Conservation (phyloP, 345 rosid species). For the Angophora floribunda region DNA sequence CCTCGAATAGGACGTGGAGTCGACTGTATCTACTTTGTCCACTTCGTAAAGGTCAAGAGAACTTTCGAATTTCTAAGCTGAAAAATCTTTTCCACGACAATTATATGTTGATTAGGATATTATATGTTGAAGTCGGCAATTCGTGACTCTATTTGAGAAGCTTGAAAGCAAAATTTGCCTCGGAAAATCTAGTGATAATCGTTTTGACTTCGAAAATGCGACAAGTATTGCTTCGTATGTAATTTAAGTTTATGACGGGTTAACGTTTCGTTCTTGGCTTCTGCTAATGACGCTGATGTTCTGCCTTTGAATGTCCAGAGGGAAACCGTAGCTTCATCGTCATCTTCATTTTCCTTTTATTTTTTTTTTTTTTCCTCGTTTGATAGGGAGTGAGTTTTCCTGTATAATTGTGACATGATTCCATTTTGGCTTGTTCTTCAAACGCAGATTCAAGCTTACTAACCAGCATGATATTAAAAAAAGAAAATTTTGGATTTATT, state of each 20-base stretch:
- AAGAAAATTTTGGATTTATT: background rate
- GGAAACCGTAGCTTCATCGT: background rate
- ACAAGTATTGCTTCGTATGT: background rate
- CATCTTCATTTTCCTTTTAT: background rate
- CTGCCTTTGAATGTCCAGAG: background rate
- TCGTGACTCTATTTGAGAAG: background rate
- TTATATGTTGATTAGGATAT: background rate
- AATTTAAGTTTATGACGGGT: background rate
- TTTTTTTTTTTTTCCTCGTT: background rate
- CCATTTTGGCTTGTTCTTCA: background rate
- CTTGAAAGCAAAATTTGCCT: background rate
- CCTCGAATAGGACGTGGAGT: background rate
- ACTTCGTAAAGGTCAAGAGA: background rate
- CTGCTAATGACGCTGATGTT: background rate
- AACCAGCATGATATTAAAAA: background rate
- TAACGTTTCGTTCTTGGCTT: background rate
- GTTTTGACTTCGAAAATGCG: background rate
- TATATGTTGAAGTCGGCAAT: background rate
- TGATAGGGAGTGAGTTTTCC: background rate
- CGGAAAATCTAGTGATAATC: background rate
- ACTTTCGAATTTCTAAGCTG: background rate
- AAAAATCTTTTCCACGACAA: background rate
- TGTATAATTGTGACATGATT: background rate
- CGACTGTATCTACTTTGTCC: background rate
- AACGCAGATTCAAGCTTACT: background rate